A percentile compares a stretch with the other conserved stretches of the same genome.
Conservation (phyloP, 2,329 filamentous ascomycete genomes). For the Chaetothyriales sp. region DNA sequence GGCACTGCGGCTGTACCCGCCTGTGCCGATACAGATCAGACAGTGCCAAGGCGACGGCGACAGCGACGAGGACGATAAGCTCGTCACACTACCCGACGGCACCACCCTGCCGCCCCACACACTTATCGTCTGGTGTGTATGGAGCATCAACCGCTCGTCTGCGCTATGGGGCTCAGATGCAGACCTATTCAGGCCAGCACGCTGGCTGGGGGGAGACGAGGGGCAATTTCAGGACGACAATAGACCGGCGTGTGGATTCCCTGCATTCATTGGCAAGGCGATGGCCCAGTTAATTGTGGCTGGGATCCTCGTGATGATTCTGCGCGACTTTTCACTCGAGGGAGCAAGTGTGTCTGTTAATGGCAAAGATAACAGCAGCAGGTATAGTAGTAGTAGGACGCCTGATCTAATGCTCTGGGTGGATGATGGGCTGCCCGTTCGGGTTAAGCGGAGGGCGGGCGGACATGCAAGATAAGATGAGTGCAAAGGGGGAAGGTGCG, state of each 20-base stretch:
- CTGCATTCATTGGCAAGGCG: conserved; percentile 50
- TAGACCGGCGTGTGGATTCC: conserved; percentile 38
- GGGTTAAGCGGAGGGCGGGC: conserved; percentile 5
- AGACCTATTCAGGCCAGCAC: conserved; percentile 39
- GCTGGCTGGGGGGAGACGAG: conserved; percentile 32
- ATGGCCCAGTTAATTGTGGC: conserved; percentile 49
- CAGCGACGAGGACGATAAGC: conserved; percentile 20
- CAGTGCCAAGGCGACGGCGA: conserved; percentile 22
- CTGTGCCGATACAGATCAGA: conserved; percentile 52
- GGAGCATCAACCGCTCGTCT: conserved; percentile 46
- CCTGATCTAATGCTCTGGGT: conserved; percentile 50
- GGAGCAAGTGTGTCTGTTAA: conserved; percentile 18
- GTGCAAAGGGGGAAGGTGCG: not conserved
- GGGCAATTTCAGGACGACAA: conserved; percentile 25
- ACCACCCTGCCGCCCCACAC: conserved; percentile 36
- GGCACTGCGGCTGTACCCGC: conserved; percentile 45
- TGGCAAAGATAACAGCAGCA: conserved; percentile 20
- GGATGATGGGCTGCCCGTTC: conserved; percentile 41
- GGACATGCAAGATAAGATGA: not conserved
- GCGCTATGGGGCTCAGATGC: conserved; percentile 43
- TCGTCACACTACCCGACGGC: conserved; percentile 32
- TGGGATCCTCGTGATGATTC: conserved; percentile 39
- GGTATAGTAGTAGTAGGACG: conserved; percentile 38
- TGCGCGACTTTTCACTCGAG: conserved; percentile 37
- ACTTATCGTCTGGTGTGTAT: conserved; percentile 48